Percentiles rank a stretch among this genome's conserved stretches.
phyloP scores from a whole-genome alignment of 306 rosid species.

The Lathyrus oleraceus region DNA sequence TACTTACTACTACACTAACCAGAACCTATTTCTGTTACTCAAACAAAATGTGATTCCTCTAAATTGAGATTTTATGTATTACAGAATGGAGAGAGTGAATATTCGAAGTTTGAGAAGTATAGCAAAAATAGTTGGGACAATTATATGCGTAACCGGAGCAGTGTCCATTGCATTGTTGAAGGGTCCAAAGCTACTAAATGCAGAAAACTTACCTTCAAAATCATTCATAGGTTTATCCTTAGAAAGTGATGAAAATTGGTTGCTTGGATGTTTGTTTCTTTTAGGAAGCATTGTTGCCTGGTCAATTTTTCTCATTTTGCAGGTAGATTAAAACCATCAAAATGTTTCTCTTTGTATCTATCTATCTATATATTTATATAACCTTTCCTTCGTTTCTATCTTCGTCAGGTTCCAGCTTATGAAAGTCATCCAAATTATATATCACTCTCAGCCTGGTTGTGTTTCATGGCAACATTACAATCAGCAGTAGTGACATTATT shows the following conservation, averaged over 20 bases:
- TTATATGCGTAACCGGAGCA: constrained; percentile 57
- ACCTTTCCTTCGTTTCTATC: not conserved
- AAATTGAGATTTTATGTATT: not conserved
- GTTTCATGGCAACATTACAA: constrained; percentile 52
- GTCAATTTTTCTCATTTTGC: constrained; percentile 55
- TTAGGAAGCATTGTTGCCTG: constrained; percentile 44
- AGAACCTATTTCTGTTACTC: not conserved
- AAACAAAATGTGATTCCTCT: not conserved
- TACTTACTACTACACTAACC: not conserved
- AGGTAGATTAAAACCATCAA: constrained; percentile 27
- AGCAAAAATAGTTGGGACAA: constrained; percentile 59
- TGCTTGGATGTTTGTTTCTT: constrained; percentile 55
- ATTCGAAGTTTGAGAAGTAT: constrained; percentile 45
- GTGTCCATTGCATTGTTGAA: constrained; percentile 51
- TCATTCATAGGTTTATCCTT: constrained; percentile 15
- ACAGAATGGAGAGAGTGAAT: constrained; percentile 50
- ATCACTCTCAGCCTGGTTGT: constrained; percentile 61
- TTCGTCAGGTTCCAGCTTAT: constrained; percentile 48
- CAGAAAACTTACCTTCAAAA: constrained; percentile 25
- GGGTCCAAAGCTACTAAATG: constrained; percentile 59
- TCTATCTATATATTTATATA: too few species aligned
- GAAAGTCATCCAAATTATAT: constrained; percentile 51
- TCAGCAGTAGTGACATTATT: constrained; percentile 36
- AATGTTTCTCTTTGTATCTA: not conserved
- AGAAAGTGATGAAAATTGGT: constrained; percentile 29